Base-by-base conservation (phyloP, 805 yeast species). In the Metschnikowia shivogae region DNA sequence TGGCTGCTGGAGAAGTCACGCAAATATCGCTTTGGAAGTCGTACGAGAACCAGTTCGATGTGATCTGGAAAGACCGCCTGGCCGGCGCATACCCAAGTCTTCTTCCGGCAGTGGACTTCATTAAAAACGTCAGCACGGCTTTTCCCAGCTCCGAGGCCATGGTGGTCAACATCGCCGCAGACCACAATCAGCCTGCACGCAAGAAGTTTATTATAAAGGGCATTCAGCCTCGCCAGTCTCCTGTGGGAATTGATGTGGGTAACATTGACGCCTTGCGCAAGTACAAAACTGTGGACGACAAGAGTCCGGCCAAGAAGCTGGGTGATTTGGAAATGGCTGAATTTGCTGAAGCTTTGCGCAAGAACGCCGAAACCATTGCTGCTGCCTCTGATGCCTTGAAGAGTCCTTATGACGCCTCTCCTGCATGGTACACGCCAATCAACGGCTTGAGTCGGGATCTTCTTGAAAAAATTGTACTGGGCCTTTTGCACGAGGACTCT, bases 11-110 rank as follows among this genome's bases (percentile, higher is more conserved):
- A 4, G 96, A 89, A 59, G 96, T 90, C 9, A 89, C 97, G 0
- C 99, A 93, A 67, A 90, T 93, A 22, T 86, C 95, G 14, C 75
- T 93, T 36, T 93, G 99, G 99, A 88, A 89, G 63, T 81, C 96
- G 0, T 93, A 93, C 67, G 98, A 93, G 63, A 71, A 81, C 11
- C 93, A 86, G 61, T 93, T 93, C 58, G 84, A 84, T 49, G 77
- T 76, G 44, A 78, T 77, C 44, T 77, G 82, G 56, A 78, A 81
- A 54, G 60, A 60, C 33, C 54, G 60, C 24, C 47, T 47, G 47
- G 59, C 57, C 39, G 52, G 60, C 13, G 62, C 60, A 35, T 64
- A 53, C 54, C 59, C 59, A 45, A 53, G 52, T 42, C 68, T 92
- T 40, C 73, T 92, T 28, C 96, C 97, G 1, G 99, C 99, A 0